phyloP scores from a whole-genome alignment of 192 early-diverging fungal genomes.

The Linnemannia exigua region DNA sequence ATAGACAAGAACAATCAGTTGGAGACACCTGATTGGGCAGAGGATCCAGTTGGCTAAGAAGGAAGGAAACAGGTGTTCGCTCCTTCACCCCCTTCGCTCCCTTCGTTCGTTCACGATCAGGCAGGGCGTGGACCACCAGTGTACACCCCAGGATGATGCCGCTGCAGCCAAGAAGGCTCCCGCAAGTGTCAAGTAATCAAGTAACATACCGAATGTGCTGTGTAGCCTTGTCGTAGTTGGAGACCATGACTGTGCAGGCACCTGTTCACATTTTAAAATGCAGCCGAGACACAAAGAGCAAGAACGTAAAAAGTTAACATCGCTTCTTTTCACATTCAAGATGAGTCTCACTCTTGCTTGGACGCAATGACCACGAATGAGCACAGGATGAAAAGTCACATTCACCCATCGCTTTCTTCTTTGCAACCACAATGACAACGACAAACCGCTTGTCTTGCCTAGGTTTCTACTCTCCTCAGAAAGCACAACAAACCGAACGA shows the following conservation, averaged over 20 bases:
- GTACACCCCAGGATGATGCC: neutral
- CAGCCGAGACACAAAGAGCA: neutral
- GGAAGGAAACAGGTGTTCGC: conserved; percentile 11
- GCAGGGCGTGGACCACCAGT: neutral
- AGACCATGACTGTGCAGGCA: conserved; percentile 87
- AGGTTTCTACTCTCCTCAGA: too few species aligned
- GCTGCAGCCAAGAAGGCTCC: neutral
- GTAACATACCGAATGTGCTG: conserved; percentile 59
- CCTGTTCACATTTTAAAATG: conserved; percentile 50
- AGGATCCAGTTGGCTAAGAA: neutral
- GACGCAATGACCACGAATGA: too few species aligned
- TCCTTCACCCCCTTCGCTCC: too few species aligned
- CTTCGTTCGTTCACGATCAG: neutral
- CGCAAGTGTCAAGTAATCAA: neutral
- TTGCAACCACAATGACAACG: too few species aligned
- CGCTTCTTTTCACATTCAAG: neutral
- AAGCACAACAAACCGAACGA: conserved; percentile 16
- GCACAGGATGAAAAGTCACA: too few species aligned
- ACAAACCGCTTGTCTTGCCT: too few species aligned
- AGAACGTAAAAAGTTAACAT: neutral
- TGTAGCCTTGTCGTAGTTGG: conserved; percentile 64
- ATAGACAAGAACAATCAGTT: neutral
- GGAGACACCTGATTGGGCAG: neutral
- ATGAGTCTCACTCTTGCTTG: too few species aligned
- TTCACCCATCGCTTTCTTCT: too few species aligned